Evolutionary conservation across 2,329 filamentous ascomycete species (phyloP), one percentile per base, ranked within the genome.

Genomic region (Colletotrichum lini): DNA sequence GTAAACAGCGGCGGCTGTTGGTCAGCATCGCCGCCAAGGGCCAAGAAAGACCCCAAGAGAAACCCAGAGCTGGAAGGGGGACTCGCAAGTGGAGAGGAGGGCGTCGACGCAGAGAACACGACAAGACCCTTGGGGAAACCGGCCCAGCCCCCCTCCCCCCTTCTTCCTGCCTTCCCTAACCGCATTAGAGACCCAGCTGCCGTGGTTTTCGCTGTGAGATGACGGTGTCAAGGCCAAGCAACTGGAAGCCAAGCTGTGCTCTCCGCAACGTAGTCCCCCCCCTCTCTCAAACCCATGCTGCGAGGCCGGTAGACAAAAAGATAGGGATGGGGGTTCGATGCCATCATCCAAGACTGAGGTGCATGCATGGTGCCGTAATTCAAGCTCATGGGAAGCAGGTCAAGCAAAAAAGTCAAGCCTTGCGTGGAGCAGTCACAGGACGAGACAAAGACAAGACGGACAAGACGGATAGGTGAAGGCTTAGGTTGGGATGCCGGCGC

Each of bases 341-440:
- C 52, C 65, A 69, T 72, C 65, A 72, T 69, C 69, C 65, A 72
- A 69, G 69, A 53, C 69, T 58, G 35, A 53, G 47, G 53, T 64
- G 58, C 59, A 72, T 69, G 65, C 69, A 23, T 59, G 58, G 59
- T 72, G 59, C 69, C 59, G 69, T 64, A 60, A 64, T 59, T 59
- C 58, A 72, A 64, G 69, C 65, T 69, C 69, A 64, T 49, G 65
- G 38, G 23, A 54, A 52, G 30, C 9, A 52, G 23, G 30, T 23
- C 45, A 62, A 62, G 59, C 45, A 52, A 52, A 40, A 40, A 40
- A 40, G 18, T 45, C 60, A 54, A 63, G 60, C 60, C 59, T 42
- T 42, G 40, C 53, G 58, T 59, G 69, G 58, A 69, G 53, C 38
- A 54, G 26, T 47, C 45, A 2, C 4, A 26, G 23, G 40, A 63